Evolutionary conservation across 805 yeast genomes (phyloP), one percentile per base, ranked within the genome.

Genomic region (Ogataea chonburiensis): DNA sequence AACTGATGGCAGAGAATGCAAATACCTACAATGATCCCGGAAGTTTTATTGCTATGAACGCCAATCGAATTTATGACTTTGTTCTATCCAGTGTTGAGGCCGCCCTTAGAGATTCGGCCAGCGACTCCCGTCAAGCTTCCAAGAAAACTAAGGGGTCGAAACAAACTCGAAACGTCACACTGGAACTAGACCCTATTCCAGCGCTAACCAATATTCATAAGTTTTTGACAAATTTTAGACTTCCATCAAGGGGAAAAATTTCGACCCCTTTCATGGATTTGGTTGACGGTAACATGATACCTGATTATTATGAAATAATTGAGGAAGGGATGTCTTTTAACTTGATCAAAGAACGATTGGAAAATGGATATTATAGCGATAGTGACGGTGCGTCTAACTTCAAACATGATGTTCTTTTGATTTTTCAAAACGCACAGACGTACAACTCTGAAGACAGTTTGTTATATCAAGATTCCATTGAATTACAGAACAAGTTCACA

Each of bases 281-380:
- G 37, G 93, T 91, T 2, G 78, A 79, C 51, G 73, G 71, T 20
- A 73, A 74, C 10, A 75, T 73, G 40, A 81, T 83, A 50, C 95
- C 96, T 1, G 95, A 85, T 51, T 89, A 89, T 63, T 81, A 81
- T 61, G 71, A 75, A 45, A 65, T 84, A 5, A 79, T 91, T 28
- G 71, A 76, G 45, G 66, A 72, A 36, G 95, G 96, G 10, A 83
- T 86, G 58, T 75, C 95, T 1, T 73, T 91, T 50, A 71, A 69
- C 34, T 68, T 75, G 20, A 74, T 91, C 8, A 63, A 70, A 42
- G 62, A 63, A 14, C 72, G 73, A 31, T 53, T 88, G 27, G 73
- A 73, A 12, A 60, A 59, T 12, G 75, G 77, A 16, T 68, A 73
- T 19, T 75, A 76, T 41, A 66, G 69, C 3, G 60, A 61, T 12